Base-by-base conservation (phyloP, 2,329 filamentous ascomycete species). In the Monilinia polystroma region DNA sequence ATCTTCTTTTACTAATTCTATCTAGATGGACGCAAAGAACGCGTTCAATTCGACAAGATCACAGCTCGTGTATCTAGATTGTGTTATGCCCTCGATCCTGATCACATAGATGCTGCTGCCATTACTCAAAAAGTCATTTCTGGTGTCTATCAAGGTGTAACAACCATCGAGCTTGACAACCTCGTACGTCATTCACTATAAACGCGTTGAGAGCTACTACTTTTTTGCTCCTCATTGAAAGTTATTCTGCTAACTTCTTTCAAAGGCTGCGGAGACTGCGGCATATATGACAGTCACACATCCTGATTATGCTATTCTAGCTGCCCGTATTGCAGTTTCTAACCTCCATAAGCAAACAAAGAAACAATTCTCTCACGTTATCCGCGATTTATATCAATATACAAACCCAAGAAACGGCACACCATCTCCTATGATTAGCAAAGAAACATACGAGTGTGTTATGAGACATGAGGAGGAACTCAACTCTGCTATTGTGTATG, bases 341-440 rank as follows among this genome's bases (percentile, higher is more conserved):
- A 99, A 99, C 83, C 90, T 99, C 68, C 95, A 99, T 89, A 99
- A 99, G 83, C 95, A 99, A 85, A 99, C 95, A 72, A 98, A 98
- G 87, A 99, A 99, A 85, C 94, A 98, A 79, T 99, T 96, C 84
- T 98, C 95, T n/a, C 84, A 92, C 60, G 95, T 99, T 68, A 86
- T 99, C 74, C 89, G 87, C 75, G 95, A 99, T 76, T 87, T 99
- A 53, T 97, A 94, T 82, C 86, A 95, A 83, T 99, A 97, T 80
- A 83, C 96, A 80, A 99, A 99, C 83, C 93, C 94, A 70, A 96
- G 92, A 82, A 99, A 97, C 80, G 82, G 83, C 70, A 89, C 84
- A 73, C 78, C 84, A 10, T 94, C 93, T 62, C 94, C 95, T 67
- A 99, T 99, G 95, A 98, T 99, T 77, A 93, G 94, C 54, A 83